These are phyloP conservation scores for Jatropha podagrica DNA, from an alignment of 441 rosid species.

Conservation along the genomic window DNA sequence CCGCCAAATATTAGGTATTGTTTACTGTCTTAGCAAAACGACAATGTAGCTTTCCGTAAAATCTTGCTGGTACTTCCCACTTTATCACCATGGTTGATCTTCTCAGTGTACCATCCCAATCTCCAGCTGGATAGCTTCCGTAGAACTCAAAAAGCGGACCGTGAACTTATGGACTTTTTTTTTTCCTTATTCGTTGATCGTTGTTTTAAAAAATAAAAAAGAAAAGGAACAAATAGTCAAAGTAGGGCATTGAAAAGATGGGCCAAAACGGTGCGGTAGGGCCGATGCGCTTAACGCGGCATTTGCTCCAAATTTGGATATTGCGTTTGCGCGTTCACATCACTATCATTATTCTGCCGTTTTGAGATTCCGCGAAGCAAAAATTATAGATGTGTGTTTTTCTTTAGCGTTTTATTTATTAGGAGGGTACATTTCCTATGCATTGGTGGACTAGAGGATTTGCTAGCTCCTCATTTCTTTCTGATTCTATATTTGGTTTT, in stretches of 20 bases:
- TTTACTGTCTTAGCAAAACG: conserved; percentile 9
- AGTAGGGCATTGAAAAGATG: neutral
- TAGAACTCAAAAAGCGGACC: neutral
- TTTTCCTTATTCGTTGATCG: too few relatives aligned
- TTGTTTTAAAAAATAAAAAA: neutral
- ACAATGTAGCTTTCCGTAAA: conserved; percentile 22
- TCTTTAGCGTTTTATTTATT: neutral
- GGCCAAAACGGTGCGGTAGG: conserved; percentile 28
- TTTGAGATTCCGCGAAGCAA: neutral
- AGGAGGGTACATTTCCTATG: neutral
- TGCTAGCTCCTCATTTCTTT: too few relatives aligned
- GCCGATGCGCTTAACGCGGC: conserved; percentile 19
- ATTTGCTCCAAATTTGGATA: conserved; percentile 11
- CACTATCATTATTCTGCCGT: neutral
- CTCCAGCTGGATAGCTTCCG: conserved; percentile 9
- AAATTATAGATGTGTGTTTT: neutral
- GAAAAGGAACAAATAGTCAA: neutral
- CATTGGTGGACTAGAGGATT: neutral
- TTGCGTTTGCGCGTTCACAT: neutral
- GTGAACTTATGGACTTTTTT: neutral
- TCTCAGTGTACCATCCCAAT: neutral
- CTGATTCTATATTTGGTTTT: neutral
- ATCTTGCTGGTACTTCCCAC: neutral
- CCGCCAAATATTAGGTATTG: neutral
- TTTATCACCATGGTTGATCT: neutral